Evolutionary conservation across 257 asterid genomes (phyloP).

Genomic region (Solanum appendiculatum): DNA sequence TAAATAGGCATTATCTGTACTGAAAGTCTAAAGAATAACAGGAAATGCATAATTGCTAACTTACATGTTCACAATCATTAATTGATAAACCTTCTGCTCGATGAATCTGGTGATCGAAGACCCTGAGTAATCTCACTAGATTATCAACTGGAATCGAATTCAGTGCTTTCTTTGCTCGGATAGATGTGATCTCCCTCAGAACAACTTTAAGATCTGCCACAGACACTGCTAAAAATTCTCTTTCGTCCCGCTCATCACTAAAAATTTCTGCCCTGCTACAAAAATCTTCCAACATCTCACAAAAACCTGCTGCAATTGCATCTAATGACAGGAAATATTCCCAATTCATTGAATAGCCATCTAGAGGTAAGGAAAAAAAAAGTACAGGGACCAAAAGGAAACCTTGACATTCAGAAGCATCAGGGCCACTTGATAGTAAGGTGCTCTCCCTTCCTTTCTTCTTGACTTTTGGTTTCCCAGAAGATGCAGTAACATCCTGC

Average conservation of each 20-base stretch:
- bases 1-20: neutral
- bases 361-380: neutral
- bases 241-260: slow-evolving; percentile 78
- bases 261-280: slow-evolving; percentile 64
- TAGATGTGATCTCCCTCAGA: slow-evolving; percentile 66
- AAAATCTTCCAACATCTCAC: slow-evolving; percentile 67
- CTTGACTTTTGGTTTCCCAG: slow-evolving; percentile 67
- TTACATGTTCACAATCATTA: slow-evolving; percentile 75
- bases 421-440: slow-evolving; percentile 36
- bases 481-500: slow-evolving; percentile 64
- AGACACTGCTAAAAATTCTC: slow-evolving; percentile 69
- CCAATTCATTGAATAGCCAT: slow-evolving; percentile 7
- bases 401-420: slow-evolving; percentile 75
- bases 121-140: slow-evolving; percentile 65
- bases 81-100: slow-evolving; percentile 94
- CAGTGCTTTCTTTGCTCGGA: slow-evolving; percentile 57
- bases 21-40: neutral
- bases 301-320: slow-evolving; percentile 55
- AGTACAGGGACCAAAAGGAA: slow-evolving; percentile 1
- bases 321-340: slow-evolving; percentile 31
- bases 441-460: slow-evolving; percentile 52
- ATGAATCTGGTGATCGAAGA: slow-evolving; percentile 89
- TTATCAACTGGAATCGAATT: slow-evolving; percentile 63
- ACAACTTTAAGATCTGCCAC: slow-evolving; percentile 65
- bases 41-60: slow-evolving; percentile 10